Evolutionary conservation across 176 grass and related monocot genomes (phyloP).

Genomic region (Calamus simplicifolius): DNA sequence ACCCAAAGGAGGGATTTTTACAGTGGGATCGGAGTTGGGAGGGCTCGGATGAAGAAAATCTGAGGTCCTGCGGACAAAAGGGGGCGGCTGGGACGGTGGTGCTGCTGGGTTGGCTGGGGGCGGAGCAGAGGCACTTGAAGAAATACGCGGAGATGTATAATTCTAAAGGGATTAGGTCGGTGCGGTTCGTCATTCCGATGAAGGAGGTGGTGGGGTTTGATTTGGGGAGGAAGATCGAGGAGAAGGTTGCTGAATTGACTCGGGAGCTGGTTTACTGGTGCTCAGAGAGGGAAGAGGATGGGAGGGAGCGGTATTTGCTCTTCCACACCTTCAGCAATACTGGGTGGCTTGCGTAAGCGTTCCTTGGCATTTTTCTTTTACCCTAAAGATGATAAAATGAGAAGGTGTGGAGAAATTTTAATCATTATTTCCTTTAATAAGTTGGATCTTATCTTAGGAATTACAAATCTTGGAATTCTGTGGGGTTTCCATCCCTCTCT

Average conservation of each 20-base stretch:
- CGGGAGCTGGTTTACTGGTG: conserved; percentile 68
- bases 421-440: not conserved
- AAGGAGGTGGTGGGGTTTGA: conserved; percentile 61
- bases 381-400: no score
- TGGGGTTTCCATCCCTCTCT: no score
- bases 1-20: conserved; percentile 36
- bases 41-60: not conserved
- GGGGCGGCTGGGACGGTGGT: conserved; percentile 57
- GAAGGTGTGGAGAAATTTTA: not conserved
- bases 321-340: conserved; percentile 99
- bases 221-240: conserved; percentile 63
- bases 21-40: conserved; percentile 42
- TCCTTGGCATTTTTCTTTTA: no score
- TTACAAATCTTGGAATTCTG: no score
- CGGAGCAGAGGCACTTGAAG: conserved; percentile 72
- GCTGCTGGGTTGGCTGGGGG: conserved; percentile 91
- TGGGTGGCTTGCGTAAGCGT: conserved; percentile 74
- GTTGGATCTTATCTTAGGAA: no score
- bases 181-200: conserved; percentile 69
- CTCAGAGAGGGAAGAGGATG: conserved; percentile 49
- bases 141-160: conserved; percentile 80
- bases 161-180: conserved; percentile 56
- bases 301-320: conserved; percentile 50
- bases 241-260: conserved; percentile 51
- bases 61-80: conserved; percentile 5